Conservation (phyloP, 257 asterid genomes). For the Solanum raphanifolium region DNA sequence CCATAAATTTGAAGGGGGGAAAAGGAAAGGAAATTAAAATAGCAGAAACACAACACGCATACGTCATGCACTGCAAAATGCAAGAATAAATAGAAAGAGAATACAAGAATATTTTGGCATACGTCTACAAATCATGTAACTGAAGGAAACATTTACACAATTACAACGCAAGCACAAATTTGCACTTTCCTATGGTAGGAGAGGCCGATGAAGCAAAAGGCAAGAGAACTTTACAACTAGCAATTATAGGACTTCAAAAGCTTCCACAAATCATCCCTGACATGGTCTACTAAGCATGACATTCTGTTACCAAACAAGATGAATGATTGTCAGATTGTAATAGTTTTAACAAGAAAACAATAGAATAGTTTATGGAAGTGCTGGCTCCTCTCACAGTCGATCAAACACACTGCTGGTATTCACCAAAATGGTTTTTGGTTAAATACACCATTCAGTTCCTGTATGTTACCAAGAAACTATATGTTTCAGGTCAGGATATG, state of each 20-base stretch:
- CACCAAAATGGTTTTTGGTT: not conserved
- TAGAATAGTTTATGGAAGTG: not conserved
- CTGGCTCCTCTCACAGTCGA: not conserved
- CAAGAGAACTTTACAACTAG: not conserved
- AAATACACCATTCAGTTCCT: not conserved
- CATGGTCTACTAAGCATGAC: not conserved
- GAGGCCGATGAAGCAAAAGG: not conserved
- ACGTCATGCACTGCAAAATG: not conserved
- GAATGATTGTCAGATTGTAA: not conserved
- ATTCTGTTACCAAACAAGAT: not conserved
- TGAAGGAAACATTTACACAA: not conserved
- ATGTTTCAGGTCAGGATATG: not conserved
- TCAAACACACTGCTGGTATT: not conserved
- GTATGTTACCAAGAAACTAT: not conserved
- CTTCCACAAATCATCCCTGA: not conserved
- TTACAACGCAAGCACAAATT: not conserved
- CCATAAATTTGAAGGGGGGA: not conserved
- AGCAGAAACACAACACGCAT: not conserved
- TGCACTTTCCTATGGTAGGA: not conserved
- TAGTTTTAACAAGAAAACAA: not conserved
- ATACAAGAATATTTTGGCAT: not conserved
- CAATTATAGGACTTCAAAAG: not conserved
- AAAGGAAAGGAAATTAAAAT: not conserved
- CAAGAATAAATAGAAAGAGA: not conserved
- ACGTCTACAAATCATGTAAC: not conserved